These are phyloP conservation scores for Sicyos edulis DNA, from an alignment of 306 rosid species.

Conservation along the genomic window DNA sequence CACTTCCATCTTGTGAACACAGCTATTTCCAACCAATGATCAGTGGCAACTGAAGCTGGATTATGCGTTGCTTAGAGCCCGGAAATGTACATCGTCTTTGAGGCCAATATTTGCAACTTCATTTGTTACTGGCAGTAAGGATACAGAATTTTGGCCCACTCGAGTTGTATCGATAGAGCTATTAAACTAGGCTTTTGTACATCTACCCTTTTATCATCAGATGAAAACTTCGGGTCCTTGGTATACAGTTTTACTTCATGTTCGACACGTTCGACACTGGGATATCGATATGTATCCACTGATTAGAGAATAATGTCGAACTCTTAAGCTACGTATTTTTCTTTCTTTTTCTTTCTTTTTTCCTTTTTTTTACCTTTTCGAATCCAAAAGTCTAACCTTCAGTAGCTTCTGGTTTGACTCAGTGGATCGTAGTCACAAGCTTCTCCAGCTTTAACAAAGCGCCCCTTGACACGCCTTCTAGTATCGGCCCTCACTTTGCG, in stretches of 20 bases:
- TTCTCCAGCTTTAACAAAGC: constrained; percentile 92
- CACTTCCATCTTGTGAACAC: neutral
- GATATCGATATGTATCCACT: constrained; percentile 6
- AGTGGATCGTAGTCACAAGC: constrained; percentile 79
- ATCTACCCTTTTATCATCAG: too few species aligned
- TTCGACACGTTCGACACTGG: too few species aligned
- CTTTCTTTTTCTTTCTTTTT: too few species aligned
- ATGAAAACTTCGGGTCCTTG: too few species aligned
- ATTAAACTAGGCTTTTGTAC: too few species aligned
- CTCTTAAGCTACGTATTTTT: constrained; percentile 8
- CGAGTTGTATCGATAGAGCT: constrained; percentile 11
- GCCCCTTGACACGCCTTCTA: constrained; percentile 90
- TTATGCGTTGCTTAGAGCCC: neutral
- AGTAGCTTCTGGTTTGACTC: constrained; percentile 83
- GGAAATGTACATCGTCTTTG: constrained; percentile 2
- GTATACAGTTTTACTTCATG: too few species aligned
- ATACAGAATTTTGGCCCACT: constrained; percentile 25
- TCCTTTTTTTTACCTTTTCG: neutral
- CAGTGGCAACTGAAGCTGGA: constrained; percentile 9
- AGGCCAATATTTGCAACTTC: too few species aligned
- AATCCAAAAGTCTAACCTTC: constrained; percentile 29
- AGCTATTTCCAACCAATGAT: constrained; percentile 2
- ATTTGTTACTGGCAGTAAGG: constrained; percentile 29
- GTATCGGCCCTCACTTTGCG: constrained; percentile 93
- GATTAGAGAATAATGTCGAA: constrained; percentile 29